Evolutionary conservation across 345 rosid genomes (phyloP).

Genomic region (Citrus cavaleriei): DNA sequence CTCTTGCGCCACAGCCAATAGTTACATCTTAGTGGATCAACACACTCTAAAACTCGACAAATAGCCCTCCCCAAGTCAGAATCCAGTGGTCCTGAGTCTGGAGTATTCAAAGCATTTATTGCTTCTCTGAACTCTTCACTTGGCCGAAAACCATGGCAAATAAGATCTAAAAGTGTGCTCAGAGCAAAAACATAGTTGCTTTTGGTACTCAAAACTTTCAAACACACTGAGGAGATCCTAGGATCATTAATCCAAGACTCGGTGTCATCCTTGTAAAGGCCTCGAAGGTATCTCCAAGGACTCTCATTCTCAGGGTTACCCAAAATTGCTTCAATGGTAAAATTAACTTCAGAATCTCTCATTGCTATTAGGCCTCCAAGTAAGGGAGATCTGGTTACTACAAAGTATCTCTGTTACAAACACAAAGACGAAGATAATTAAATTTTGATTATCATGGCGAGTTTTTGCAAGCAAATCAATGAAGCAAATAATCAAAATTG

Average conservation of each 20-base stretch:
- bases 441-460: too few relatives aligned
- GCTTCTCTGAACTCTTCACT: constrained; percentile 56
- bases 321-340: constrained; percentile 55
- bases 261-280: constrained; percentile 62
- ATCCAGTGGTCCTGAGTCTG: constrained; percentile 34
- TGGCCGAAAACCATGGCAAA: constrained; percentile 59
- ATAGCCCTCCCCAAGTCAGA: constrained; percentile 43
- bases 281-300: constrained; percentile 84
- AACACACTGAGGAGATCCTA: constrained; percentile 56
- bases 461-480: too few relatives aligned
- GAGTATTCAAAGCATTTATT: constrained; percentile 39
- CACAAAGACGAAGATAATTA: constrained; percentile 5
- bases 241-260: constrained; percentile 53
- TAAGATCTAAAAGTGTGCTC: constrained; percentile 76
- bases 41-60: constrained; percentile 54
- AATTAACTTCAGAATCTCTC: constrained; percentile 77
- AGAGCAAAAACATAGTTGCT: constrained; percentile 54
- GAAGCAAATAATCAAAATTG: too few relatives aligned
- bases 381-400: constrained; percentile 59
- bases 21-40: constrained; percentile 68
- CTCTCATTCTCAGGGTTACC: constrained; percentile 71
- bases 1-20: constrained; percentile 82
- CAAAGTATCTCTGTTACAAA: constrained; percentile 64
- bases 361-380: constrained; percentile 65
- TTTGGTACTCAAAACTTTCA: constrained; percentile 48